Evolutionary conservation across 1,139 yeast genomes (phyloP).

Genomic region (Magnusiomyces ingens): DNA sequence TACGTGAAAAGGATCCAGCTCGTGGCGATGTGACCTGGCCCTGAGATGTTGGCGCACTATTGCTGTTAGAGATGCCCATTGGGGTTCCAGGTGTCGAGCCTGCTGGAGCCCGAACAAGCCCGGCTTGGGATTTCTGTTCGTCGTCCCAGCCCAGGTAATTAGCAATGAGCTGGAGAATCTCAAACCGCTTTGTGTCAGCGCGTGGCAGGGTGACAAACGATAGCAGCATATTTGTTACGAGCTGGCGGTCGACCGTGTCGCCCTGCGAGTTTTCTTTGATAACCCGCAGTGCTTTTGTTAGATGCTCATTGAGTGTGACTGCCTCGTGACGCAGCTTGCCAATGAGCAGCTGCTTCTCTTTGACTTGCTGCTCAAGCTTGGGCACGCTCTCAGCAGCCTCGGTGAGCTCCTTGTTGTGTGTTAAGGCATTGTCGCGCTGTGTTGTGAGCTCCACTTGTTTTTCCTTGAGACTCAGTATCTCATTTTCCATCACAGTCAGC

Average conservation of each 20-base stretch:
- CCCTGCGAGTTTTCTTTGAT: constrained; percentile 68
- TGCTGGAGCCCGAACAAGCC: constrained; percentile 44
- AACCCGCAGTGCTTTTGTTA: constrained; percentile 80
- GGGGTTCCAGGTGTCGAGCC: constrained; percentile 17
- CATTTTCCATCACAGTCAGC: constrained; percentile 1
- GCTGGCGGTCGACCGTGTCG: constrained; percentile 77
- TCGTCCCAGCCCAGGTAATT: constrained; percentile 87
- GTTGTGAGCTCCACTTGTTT: neutral
- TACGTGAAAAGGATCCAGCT: constrained; percentile 25
- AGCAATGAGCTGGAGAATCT: constrained; percentile 77
- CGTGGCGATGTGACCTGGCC: constrained; percentile 17
- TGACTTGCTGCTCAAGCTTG: constrained; percentile 46
- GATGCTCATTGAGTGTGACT: constrained; percentile 87
- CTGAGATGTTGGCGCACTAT: neutral
- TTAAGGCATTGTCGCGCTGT: too few relatives aligned
- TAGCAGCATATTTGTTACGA: constrained; percentile 76
- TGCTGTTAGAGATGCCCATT: constrained; percentile 1
- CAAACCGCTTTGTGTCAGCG: constrained; percentile 90
- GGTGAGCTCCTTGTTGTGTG: neutral
- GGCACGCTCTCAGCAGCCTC: constrained; percentile 8
- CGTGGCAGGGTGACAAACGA: constrained; percentile 84
- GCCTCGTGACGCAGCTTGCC: constrained; percentile 95
- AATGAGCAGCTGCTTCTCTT: constrained; percentile 69
- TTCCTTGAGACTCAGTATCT: constrained; percentile 6
- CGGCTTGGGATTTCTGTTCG: constrained; percentile 73